Percentiles rank a stretch among this genome's conserved stretches.
Evolutionary conservation across 2,329 filamentous ascomycete species (phyloP).

Genomic region (Sporothrix globosa): DNA sequence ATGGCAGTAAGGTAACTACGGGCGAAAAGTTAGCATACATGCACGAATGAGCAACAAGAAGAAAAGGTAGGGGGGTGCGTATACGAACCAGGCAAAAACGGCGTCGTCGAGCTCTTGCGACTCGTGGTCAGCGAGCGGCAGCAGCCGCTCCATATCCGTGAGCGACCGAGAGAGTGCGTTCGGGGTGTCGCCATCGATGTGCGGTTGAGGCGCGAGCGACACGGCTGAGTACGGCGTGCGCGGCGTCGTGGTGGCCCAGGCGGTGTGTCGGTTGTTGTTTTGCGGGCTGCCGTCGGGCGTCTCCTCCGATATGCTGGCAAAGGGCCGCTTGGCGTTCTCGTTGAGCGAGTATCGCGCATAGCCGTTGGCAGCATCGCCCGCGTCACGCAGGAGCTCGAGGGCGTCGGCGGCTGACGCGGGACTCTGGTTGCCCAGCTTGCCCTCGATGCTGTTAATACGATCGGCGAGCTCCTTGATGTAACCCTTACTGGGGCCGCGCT

Average conservation of each 20-base stretch:
- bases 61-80: not conserved
- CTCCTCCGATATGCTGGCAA: constrained; percentile 52
- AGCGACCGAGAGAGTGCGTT: constrained; percentile 30
- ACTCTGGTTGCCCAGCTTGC: constrained; percentile 64
- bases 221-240: constrained; percentile 31
- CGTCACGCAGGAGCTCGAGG: constrained; percentile 39
- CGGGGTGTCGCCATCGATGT: constrained; percentile 29
- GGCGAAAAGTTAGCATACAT: not conserved
- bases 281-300: constrained; percentile 45
- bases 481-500: constrained; percentile 87
- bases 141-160: constrained; percentile 40
- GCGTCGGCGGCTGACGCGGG: constrained; percentile 44
- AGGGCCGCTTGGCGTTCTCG: constrained; percentile 53
- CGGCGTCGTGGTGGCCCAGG: constrained; percentile 55
- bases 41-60: not conserved
- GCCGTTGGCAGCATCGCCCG: constrained; percentile 49
- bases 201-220: constrained; percentile 33
- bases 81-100: constrained; percentile 51
- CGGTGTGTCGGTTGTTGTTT: constrained; percentile 48
- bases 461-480: constrained; percentile 94
- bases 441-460: constrained; percentile 79
- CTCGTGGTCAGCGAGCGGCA: constrained; percentile 41
- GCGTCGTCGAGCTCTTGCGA: constrained; percentile 50
- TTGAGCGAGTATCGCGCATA: constrained; percentile 45
- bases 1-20: constrained; percentile 65